Percentiles rank a stretch among this genome's conserved stretches.
Evolutionary conservation across 306 rosid species (phyloP).

Genomic region (Herpetospermum pedunculosum): DNA sequence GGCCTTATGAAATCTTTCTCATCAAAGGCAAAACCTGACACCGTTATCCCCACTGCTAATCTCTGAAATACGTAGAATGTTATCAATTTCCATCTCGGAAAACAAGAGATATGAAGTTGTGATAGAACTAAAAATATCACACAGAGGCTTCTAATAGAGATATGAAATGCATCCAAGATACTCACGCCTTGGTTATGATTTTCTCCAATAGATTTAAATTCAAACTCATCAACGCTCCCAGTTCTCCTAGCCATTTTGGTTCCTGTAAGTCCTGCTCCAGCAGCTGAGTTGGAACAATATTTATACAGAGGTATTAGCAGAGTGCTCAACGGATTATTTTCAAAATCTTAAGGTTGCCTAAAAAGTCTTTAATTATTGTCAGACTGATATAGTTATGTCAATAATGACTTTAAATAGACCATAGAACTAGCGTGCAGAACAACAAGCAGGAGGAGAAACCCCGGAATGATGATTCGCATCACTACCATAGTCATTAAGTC

Average conservation of each 20-base stretch:
- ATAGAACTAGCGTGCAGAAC: neutral
- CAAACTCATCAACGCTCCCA: conserved; percentile 39
- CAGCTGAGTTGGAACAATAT: conserved; percentile 27
- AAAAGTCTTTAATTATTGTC: neutral
- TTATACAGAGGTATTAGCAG: neutral
- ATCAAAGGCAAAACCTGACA: conserved; percentile 72
- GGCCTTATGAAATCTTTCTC: conserved; percentile 70
- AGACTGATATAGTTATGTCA: neutral
- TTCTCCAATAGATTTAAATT: conserved; percentile 37
- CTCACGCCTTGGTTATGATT: conserved; percentile 49
- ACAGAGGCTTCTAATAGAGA: neutral
- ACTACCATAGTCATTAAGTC: neutral
- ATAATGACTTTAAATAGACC: neutral
- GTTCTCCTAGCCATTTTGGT: conserved; percentile 53
- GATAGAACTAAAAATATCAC: neutral
- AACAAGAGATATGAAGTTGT: neutral
- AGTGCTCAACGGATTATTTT: neutral
- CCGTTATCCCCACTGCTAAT: conserved; percentile 67
- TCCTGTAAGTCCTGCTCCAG: conserved; percentile 58
- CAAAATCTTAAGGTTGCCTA: neutral
- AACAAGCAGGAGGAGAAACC: neutral
- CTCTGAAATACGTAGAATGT: conserved; percentile 34
- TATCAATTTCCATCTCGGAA: neutral
- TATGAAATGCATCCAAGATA: conserved; percentile 4
- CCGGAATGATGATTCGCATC: neutral